These are phyloP conservation scores for Colletotrichum abscissum DNA, from an alignment of 2,329 filamentous ascomycete species.

Conservation along the genomic window DNA sequence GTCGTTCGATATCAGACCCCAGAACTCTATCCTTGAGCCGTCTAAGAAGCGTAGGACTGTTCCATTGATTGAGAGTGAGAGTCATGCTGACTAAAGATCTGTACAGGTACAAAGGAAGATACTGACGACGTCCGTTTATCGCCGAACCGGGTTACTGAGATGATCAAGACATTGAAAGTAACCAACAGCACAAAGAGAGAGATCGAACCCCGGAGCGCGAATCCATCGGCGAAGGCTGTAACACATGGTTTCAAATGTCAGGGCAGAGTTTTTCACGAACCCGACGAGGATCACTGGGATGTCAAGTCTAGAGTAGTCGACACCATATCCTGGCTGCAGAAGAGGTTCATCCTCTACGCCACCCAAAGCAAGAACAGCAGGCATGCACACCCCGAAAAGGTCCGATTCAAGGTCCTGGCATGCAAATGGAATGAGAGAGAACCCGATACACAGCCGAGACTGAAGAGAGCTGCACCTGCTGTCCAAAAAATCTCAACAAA, in stretches of 20 bases:
- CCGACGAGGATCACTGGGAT: constrained; percentile 47
- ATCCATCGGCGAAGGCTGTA: not conserved
- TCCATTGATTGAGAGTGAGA: too few species aligned
- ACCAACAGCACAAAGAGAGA: not conserved
- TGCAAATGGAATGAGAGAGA: constrained; percentile 49
- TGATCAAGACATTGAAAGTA: not conserved
- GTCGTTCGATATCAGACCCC: not conserved
- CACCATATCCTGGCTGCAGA: constrained; percentile 51
- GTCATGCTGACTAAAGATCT: not conserved
- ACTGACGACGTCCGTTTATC: not conserved
- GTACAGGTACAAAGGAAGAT: not conserved
- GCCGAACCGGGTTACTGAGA: not conserved
- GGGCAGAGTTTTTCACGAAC: constrained; percentile 47
- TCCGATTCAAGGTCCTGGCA: constrained; percentile 54
- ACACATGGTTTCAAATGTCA: constrained; percentile 40
- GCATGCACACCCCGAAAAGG: constrained; percentile 47
- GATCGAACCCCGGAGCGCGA: not conserved
- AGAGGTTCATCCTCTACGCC: constrained; percentile 50
- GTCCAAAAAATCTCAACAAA: constrained; percentile 5
- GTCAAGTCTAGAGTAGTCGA: constrained; percentile 48
- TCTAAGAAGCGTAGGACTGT: not conserved
- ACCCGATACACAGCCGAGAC: not conserved
- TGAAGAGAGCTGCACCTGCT: not conserved
- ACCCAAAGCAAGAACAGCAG: constrained; percentile 46
- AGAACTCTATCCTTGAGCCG: not conserved